Evolutionary conservation across 176 grass and related monocot species (phyloP).

Genomic region (Oryza rufipogon): DNA sequence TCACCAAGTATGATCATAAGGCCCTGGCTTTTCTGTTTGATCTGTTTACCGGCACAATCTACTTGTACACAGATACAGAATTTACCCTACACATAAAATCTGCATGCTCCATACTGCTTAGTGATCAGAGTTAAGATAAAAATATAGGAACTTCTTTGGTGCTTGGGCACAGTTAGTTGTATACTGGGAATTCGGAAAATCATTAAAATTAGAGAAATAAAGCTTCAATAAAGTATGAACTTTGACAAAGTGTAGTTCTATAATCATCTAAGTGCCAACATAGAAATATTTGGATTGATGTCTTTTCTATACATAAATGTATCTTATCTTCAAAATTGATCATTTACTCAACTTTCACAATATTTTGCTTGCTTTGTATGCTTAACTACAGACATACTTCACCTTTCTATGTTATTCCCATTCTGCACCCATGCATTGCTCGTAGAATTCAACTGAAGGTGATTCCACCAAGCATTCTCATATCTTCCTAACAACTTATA

Average conservation of each 20-base stretch:
- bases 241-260: conserved; percentile 13
- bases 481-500: conserved; percentile 33
- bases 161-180: conserved; percentile 25
- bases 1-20: conserved; percentile 68
- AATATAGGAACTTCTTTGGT: background rate
- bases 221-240: background rate
- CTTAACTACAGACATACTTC: background rate
- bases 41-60: background rate
- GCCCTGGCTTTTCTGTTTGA: background rate
- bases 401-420: conserved; percentile 14
- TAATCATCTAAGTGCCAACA: conserved; percentile 13
- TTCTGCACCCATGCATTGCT: background rate
- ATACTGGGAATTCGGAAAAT: background rate
- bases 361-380: conserved; percentile 6
- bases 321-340: background rate
- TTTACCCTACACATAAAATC: conserved; percentile 11
- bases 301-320: background rate
- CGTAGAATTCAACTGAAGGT: background rate
- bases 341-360: background rate
- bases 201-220: background rate
- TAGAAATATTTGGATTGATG: conserved; percentile 20
- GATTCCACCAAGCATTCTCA: background rate
- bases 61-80: background rate
- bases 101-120: background rate
- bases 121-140: background rate